Evolutionary conservation across 306 rosid genomes (phyloP).

Genomic region (Quercus engelmannii): DNA sequence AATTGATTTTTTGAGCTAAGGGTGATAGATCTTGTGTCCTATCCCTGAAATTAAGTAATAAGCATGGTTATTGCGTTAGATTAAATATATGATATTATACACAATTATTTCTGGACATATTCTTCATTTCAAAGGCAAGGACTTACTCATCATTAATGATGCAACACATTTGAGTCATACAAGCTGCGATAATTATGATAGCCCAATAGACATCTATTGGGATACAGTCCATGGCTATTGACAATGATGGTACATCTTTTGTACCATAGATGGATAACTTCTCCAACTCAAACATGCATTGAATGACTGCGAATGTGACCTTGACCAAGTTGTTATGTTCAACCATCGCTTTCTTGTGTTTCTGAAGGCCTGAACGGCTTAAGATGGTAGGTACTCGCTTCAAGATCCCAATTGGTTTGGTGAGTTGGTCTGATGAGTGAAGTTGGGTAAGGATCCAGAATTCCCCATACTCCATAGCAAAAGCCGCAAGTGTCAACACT

Average conservation of each 20-base stretch:
- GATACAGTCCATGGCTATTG: slow-evolving; percentile 25
- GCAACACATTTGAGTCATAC: slow-evolving; percentile 41
- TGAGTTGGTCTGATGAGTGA: slow-evolving; percentile 42
- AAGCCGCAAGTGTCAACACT: slow-evolving; percentile 67
- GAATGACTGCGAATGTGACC: slow-evolving; percentile 42
- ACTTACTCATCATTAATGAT: slow-evolving; percentile 44
- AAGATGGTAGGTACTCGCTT: slow-evolving; percentile 50
- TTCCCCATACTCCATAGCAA: slow-evolving; percentile 60
- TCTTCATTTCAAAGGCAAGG: neutral
- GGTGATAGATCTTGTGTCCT: slow-evolving; percentile 34
- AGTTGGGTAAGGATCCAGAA: slow-evolving; percentile 59
- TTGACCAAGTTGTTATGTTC: slow-evolving; percentile 57
- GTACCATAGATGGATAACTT: slow-evolving; percentile 29
- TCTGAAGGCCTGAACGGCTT: slow-evolving; percentile 26
- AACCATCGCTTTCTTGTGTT: slow-evolving; percentile 31
- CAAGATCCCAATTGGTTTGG: slow-evolving; percentile 50
- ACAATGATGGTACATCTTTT: slow-evolving; percentile 43
- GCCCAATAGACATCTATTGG: slow-evolving; percentile 67
- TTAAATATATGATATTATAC: neutral
- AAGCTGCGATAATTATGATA: slow-evolving; percentile 47
- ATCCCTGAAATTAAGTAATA: slow-evolving; percentile 20
- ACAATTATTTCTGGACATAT: neutral
- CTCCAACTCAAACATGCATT: slow-evolving; percentile 39
- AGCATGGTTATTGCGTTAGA: neutral
- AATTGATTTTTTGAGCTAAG: slow-evolving; percentile 45